A percentile compares a stretch with the other conserved stretches of the same genome.
Conservation (phyloP, 2,329 filamentous ascomycete genomes). For the Zelopaecilomyces penicillatus region DNA sequence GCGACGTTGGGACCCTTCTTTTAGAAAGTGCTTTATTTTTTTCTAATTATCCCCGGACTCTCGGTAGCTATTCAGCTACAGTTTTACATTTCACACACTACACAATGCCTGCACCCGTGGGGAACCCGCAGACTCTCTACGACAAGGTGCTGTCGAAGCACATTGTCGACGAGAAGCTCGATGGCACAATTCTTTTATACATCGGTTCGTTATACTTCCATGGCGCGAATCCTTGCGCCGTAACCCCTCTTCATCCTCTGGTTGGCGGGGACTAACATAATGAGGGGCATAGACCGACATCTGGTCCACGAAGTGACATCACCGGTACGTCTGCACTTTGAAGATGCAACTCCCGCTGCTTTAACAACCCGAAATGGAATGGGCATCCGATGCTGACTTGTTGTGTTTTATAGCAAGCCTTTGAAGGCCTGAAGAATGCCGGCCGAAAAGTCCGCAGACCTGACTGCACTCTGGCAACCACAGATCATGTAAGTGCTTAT, state of each 20-base stretch:
- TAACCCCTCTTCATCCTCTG: background rate
- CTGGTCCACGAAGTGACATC: conserved; percentile 98
- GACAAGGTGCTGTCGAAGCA: conserved; percentile 96
- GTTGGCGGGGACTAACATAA: conserved; percentile 1
- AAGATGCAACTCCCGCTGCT: background rate
- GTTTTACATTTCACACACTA: conserved; percentile 1
- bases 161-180: conserved; percentile 88
- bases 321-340: conserved; percentile 51
- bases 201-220: conserved; percentile 57
- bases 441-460: conserved; percentile 80
- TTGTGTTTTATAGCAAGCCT: conserved; percentile 64
- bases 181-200: conserved; percentile 87
- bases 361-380: background rate
- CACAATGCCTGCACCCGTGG: conserved; percentile 68
- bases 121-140: conserved; percentile 76
- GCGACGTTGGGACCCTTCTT: too few relatives aligned
- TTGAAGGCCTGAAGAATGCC: conserved; percentile 89
- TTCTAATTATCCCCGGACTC: too few relatives aligned
- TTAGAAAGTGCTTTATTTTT: too few relatives aligned
- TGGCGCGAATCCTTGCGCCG: background rate
- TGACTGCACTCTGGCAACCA: conserved; percentile 93
- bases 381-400: conserved; percentile 1
- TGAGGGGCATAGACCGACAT: conserved; percentile 63
- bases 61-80: too few relatives aligned
- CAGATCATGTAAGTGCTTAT: conserved; percentile 71